phyloP scores from a whole-genome alignment of 371 early-diverging fungal genomes.

The Blastocladiella emersonii region DNA sequence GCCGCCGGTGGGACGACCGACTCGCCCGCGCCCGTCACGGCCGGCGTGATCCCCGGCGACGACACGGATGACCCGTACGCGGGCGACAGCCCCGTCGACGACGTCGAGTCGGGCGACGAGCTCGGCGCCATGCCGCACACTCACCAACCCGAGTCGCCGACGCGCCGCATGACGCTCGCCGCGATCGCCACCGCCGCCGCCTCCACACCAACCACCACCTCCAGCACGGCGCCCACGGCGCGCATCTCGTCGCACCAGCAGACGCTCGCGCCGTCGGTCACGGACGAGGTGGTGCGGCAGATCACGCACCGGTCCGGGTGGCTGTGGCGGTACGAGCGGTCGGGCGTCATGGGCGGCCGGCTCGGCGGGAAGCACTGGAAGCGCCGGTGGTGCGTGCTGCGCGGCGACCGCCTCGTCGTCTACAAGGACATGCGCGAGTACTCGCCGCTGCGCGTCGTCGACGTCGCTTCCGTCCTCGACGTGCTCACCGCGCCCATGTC shows the following conservation, averaged over 20 bases:
- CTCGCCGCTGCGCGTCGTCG: background rate
- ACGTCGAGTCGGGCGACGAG: no score
- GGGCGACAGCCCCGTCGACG: no score
- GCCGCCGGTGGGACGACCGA: no score
- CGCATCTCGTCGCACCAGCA: no score
- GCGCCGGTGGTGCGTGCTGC: background rate
- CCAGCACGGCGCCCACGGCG: no score
- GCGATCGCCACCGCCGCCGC: background rate
- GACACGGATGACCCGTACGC: no score
- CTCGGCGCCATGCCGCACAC: no score
- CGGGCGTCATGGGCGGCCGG: background rate
- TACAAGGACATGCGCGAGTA: constrained; percentile 5
- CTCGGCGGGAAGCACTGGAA: background rate
- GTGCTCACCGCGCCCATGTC: background rate
- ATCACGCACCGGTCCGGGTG: background rate
- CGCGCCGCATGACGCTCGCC: no score
- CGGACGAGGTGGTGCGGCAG: background rate
- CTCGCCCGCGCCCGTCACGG: no score
- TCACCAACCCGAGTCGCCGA: no score
- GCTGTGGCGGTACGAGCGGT: constrained; percentile 1
- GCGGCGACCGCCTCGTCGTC: background rate
- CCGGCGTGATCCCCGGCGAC: no score
- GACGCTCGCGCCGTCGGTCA: background rate
- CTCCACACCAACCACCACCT: no score
- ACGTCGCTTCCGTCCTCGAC: background rate